phyloP scores from a whole-genome alignment of 1,284 basidiomycete genomes.

The Cryptococcus sp. region DNA sequence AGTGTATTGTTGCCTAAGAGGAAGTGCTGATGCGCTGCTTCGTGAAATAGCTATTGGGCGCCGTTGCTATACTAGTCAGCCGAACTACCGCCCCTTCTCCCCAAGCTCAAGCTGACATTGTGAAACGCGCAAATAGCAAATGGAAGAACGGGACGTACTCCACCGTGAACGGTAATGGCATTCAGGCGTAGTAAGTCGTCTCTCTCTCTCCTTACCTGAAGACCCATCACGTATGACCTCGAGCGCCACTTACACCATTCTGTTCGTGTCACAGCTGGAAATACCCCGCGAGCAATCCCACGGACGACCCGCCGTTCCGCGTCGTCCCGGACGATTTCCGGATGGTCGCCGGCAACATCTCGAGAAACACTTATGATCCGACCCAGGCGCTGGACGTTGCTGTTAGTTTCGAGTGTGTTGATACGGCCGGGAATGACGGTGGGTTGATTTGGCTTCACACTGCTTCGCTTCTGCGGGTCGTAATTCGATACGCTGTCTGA shows the following conservation, averaged over 20 bases:
- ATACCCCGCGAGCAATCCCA: constrained; percentile 14
- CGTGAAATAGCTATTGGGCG: constrained; percentile 44
- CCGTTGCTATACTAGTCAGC: constrained; percentile 34
- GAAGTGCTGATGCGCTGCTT: background rate
- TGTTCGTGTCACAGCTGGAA: constrained; percentile 11
- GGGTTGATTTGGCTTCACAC: constrained; percentile 5
- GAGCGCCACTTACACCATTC: background rate
- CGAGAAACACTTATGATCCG: constrained; percentile 18
- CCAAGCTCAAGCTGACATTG: background rate
- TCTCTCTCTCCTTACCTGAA: too few relatives aligned
- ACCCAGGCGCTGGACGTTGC: constrained; percentile 27
- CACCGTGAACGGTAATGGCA: constrained; percentile 24
- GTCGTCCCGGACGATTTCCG: constrained; percentile 45
- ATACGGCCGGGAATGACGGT: constrained; percentile 31
- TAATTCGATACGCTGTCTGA: too few relatives aligned
- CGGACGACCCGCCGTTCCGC: constrained; percentile 21
- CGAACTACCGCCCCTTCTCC: background rate
- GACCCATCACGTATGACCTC: background rate
- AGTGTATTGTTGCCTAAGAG: too few relatives aligned
- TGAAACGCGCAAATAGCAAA: constrained; percentile 12
- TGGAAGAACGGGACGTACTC: constrained; percentile 29
- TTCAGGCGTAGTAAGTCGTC: constrained; percentile 22
- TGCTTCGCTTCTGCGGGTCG: background rate
- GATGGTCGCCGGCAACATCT: constrained; percentile 49
- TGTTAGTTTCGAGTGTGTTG: constrained; percentile 46